Evolutionary conservation across 441 rosid species (phyloP), one percentile per base, ranked within the genome.

Genomic region (Arabidopsis lyrata): DNA sequence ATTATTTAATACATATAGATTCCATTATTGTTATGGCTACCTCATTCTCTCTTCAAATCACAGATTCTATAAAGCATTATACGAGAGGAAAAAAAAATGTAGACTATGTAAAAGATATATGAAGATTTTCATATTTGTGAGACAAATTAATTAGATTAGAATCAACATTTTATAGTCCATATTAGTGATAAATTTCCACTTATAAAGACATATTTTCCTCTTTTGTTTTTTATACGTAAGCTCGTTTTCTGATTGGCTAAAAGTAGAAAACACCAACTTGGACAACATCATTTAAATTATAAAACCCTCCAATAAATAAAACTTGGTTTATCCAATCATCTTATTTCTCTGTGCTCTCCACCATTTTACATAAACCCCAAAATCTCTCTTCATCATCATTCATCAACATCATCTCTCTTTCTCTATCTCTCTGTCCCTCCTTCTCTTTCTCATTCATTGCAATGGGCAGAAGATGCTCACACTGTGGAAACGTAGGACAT

Each of bases 391-490:
- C 80, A 52, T 80, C 82, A 81, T 70, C 81, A 77, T 48, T 80
- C 82, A 81, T 70, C 81, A 77, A 16, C 55, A 61, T 82, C 86
- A 73, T 84, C 86, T 77, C 70, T 83, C 48, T 58, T 12, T 59
- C 61, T 54, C 9, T 78, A 68, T 82, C 38, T 57, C 44, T 10
- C 29, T 15, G 24, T 18, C 64, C 16, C 70, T 83, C 53, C 9
- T 58, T 58, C 45, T 36, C 48, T 59, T 41, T 39, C 65, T 32
- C 60, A 53, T 44, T 62, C 27, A 61, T 63, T 65, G 45, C 84
- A 79, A 92, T 92, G 98, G 93, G 93, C 73, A 88, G 96, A 75
- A 88, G 88, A 75, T 90, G 96, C 84, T 90, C 98, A 72, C 92
- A 88, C 78, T 92, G 97, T 74, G 92, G 97, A 67, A 90, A 82